phyloP scores from a whole-genome alignment of 805 yeast species.

The Alloascoidea africana region DNA sequence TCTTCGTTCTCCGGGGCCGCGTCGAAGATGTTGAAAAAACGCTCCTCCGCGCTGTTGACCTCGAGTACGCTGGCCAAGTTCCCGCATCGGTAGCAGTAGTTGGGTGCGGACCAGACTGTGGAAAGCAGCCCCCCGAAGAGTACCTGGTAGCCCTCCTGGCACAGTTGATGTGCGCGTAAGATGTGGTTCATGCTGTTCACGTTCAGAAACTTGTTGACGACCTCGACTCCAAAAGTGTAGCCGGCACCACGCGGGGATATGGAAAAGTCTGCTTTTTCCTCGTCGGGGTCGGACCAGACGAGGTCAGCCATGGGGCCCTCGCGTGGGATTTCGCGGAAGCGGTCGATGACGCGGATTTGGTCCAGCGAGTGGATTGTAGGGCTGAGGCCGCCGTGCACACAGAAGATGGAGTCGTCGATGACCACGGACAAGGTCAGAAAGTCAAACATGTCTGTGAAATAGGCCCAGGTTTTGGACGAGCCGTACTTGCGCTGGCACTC shows the following conservation, averaged over 20 bases:
- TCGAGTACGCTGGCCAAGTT: constrained; percentile 96
- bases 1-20: constrained; percentile 90
- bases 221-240: constrained; percentile 84
- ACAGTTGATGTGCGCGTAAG: constrained; percentile 88
- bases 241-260: constrained; percentile 97
- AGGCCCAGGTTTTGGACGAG: constrained; percentile 64
- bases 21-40: constrained; percentile 81
- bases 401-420: constrained; percentile 78
- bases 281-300: constrained; percentile 98
- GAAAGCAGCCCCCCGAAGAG: constrained; percentile 83
- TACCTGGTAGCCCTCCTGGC: constrained; percentile 91
- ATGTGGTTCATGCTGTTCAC: constrained; percentile 70
- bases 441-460: constrained; percentile 88
- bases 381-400: constrained; percentile 93
- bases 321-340: constrained; percentile 93
- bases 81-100: constrained; percentile 94
- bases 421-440: constrained; percentile 80
- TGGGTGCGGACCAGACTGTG: constrained; percentile 98
- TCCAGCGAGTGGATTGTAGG: constrained; percentile 92
- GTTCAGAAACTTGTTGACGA: constrained; percentile 72
- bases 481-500: constrained; percentile 90
- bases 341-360: constrained; percentile 77
- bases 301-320: constrained; percentile 99
- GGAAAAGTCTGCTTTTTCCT: constrained; percentile 62
- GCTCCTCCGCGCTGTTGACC: constrained; percentile 50